Evolutionary conservation across 2,329 filamentous ascomycete species (phyloP), one percentile per base, ranked within the genome.

Genomic region (Fusarium gaditjirri): DNA sequence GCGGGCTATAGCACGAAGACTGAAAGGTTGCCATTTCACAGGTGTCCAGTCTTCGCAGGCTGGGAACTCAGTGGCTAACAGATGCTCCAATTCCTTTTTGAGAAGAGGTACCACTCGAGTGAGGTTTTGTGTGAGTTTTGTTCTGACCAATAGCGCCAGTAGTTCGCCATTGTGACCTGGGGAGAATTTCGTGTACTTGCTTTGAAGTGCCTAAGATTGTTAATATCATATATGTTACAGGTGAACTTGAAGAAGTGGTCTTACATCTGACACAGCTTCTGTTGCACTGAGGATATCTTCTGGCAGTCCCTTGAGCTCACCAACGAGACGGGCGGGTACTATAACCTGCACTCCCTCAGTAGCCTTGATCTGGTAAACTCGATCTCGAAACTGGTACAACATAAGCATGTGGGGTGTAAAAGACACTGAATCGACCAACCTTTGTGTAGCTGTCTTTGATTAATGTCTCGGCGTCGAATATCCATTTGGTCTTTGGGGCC

Each of bases 1-100:
- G 4, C 87, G 84, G 11, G 88, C 85, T 16, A 90, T 81, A 8
- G 85, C 82, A 27, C 86, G 81, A 5, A 89, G 81, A 46, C 87
- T 80, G 62, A 89, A 85, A 0, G 84, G 83, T 41, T 88, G 86
- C 72, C 89, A 83, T 71, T 84, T 85, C 55, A 89, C 83, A 0
- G 86, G 76, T 2, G 85, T 88, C 88, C 88, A 90, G 67, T 89
- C 87, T 60, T 84, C 78, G 70, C 85, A 87, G 21, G 80, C 77
- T 9, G 86, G 85, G 43, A 88, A 86, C 74, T 87, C 86, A 3
- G 83, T 82, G 16, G 80, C 81, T 10, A 85, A 68, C 31, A 86
- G 81, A 65, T 82, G 78, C 65, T 87, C 84, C 25, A 87, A 78
- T 73, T 87, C 86, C 29, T 81, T 77, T 61, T 84, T 86, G 27